Evolutionary conservation across 305 asterid species (phyloP).

Genomic region (Fraxinus paxiana): DNA sequence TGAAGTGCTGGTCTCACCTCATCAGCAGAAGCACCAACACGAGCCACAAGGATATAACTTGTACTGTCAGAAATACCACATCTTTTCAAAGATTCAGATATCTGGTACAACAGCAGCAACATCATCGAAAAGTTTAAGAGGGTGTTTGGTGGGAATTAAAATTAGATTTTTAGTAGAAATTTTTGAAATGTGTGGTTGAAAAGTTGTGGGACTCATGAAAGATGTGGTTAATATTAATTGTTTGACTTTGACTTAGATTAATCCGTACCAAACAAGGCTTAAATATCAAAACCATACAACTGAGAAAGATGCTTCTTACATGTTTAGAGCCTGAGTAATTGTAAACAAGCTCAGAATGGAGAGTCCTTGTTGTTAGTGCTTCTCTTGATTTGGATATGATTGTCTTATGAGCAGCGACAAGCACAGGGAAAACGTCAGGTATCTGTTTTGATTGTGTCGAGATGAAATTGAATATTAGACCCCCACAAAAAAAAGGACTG

Average conservation of each 20-base stretch:
- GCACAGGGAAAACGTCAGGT: conserved; percentile 79
- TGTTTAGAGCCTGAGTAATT: conserved; percentile 91
- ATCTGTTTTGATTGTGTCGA: conserved; percentile 37
- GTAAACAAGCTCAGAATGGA: conserved; percentile 88
- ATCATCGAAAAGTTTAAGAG: too few species aligned
- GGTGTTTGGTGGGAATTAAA: too few species aligned
- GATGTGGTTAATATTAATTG: too few species aligned
- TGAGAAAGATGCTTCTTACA: conserved; percentile 35
- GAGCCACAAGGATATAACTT: conserved; percentile 69
- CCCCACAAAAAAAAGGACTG: not conserved
- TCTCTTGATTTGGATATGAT: conserved; percentile 68
- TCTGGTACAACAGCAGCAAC: conserved; percentile 33
- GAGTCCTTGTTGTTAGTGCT: conserved; percentile 62
- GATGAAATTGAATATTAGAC: not conserved
- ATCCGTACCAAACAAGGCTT: too few species aligned
- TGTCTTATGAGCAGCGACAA: conserved; percentile 75
- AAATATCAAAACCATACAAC: not conserved
- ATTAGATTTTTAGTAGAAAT: too few species aligned
- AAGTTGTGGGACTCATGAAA: too few species aligned
- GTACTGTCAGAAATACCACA: conserved; percentile 80
- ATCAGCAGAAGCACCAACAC: conserved; percentile 70
- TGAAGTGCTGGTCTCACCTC: conserved; percentile 47
- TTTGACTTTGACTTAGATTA: too few species aligned
- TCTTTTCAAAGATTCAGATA: conserved; percentile 80
- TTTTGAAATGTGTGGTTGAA: too few species aligned